Evolutionary conservation across 2,329 filamentous ascomycete genomes (phyloP), one percentile per base, ranked within the genome.

Genomic region (Fusarium keratoplasticum): DNA sequence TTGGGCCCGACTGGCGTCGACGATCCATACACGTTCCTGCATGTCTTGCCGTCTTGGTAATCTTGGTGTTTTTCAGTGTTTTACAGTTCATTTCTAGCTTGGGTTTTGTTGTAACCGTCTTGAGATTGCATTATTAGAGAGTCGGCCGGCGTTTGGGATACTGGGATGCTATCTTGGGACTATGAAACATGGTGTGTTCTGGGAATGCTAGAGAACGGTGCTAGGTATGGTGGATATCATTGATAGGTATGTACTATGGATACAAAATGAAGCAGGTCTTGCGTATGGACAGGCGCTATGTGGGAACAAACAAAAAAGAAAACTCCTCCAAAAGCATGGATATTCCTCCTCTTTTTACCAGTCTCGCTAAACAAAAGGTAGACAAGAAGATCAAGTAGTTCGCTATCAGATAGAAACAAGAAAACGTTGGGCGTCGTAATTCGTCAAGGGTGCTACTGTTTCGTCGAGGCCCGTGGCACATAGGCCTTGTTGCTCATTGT

Each of bases 351-450:
- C 72, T 67, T 65, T 59, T 61, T 67, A 60, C 69, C 64, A 61
- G 42, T 36, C 63, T 66, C 69, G 69, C 65, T 65, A 72, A 58
- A 18, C 44, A 66, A 27, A 20, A 27, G 47, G 31, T 50, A 42
- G 35, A 69, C 36, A 67, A 57, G 40, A 44, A 38, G 64, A 69
- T 68, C 42, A 66, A 61, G 22, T 59, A n/a, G 44, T 50, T 58
- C 59, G 69, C 72, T 74, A 63, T 65, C 29, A 61, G 61, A 71
- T 36, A 55, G 59, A 69, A 66, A 54, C 29, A 47, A 66, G 22
- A 54, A 77, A 78, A 65, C 76, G 67, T 78, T 66, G 22, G 68
- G 66, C 64, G 44, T 78, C 77, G 64, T 78, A 59, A 76, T 57
- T 78, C 77, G 65, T 78, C 52, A 61, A 65, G 61, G 68, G 70